Evolutionary conservation across 139 green algal species (phyloP).

Genomic region (Monoraphidium neglectum): DNA sequence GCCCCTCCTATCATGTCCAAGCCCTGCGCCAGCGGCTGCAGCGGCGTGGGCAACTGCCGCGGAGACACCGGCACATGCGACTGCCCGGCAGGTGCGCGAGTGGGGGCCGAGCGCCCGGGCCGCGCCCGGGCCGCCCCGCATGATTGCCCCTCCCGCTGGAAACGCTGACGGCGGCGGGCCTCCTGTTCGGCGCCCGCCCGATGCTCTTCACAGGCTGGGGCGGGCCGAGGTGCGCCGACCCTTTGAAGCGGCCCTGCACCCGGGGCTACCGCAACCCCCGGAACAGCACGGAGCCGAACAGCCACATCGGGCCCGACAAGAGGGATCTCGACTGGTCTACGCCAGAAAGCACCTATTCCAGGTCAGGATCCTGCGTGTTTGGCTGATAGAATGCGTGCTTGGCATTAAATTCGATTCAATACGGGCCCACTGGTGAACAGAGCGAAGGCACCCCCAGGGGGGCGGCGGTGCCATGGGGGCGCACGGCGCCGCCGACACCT

Average conservation of each 20-base stretch:
- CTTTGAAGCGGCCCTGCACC: slow-evolving; percentile 57
- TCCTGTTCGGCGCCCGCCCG: background rate
- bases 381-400: no score
- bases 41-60: slow-evolving; percentile 52
- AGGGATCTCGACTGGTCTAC: slow-evolving; percentile 22
- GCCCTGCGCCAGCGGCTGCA: slow-evolving; percentile 44
- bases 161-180: background rate
- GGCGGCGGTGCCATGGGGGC: no score
- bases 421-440: no score
- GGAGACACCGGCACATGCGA: slow-evolving; percentile 51
- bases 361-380: slow-evolving; percentile 15
- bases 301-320: slow-evolving; percentile 49
- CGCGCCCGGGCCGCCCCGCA: no score
- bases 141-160: background rate
- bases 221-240: slow-evolving; percentile 40
- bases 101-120: background rate
- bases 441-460: no score
- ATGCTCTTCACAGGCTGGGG: slow-evolving; percentile 47
- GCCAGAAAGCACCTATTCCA: background rate
- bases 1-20: slow-evolving; percentile 12
- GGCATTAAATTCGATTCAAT: no score
- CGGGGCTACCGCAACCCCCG: slow-evolving; percentile 24
- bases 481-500: no score
- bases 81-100: slow-evolving; percentile 44
- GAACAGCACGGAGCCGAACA: slow-evolving; percentile 8